Conservation (phyloP, 2,329 filamentous ascomycete genomes). For the Cladophialophora exuberans region DNA sequence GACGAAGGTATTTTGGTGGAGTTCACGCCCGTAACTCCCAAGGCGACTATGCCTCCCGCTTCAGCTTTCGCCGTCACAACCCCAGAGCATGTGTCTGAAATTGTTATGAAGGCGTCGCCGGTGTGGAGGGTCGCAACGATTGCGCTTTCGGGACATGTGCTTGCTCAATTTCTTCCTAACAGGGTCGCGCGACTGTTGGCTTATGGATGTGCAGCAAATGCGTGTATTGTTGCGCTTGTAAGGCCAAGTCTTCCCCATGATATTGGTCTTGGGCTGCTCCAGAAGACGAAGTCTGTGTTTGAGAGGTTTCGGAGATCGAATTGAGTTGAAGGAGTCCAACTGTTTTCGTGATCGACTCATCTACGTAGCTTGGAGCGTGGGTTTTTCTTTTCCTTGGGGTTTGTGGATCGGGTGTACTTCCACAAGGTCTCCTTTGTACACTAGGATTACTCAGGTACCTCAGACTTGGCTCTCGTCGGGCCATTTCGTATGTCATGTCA, state of each 20-base stretch:
- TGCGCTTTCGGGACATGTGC: constrained; percentile 1
- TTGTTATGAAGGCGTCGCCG: neutral
- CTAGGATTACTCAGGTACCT: too few relatives aligned
- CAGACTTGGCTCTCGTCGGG: too few relatives aligned
- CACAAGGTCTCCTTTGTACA: too few relatives aligned
- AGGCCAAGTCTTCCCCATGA: neutral
- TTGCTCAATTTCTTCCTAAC: constrained; percentile 11
- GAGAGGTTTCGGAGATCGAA: too few relatives aligned
- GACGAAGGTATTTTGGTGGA: neutral
- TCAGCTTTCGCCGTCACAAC: neutral
- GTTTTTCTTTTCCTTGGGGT: too few relatives aligned
- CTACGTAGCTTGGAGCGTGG: too few relatives aligned
- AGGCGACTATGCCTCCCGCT: neutral
- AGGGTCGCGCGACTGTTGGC: constrained; percentile 3
- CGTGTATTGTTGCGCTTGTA: constrained; percentile 5
- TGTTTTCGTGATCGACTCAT: too few relatives aligned
- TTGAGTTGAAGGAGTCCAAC: too few relatives aligned
- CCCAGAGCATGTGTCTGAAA: neutral
- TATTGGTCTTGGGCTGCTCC: neutral
- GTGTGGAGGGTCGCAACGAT: constrained; percentile 3
- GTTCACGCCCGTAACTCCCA: neutral
- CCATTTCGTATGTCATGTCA: too few relatives aligned
- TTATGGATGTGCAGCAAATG: constrained; percentile 15
- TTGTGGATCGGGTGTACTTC: too few relatives aligned
- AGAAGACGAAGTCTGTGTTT: too few relatives aligned